Conservation (phyloP, 257 asterid species). For the Solanum corneliomulleri region DNA sequence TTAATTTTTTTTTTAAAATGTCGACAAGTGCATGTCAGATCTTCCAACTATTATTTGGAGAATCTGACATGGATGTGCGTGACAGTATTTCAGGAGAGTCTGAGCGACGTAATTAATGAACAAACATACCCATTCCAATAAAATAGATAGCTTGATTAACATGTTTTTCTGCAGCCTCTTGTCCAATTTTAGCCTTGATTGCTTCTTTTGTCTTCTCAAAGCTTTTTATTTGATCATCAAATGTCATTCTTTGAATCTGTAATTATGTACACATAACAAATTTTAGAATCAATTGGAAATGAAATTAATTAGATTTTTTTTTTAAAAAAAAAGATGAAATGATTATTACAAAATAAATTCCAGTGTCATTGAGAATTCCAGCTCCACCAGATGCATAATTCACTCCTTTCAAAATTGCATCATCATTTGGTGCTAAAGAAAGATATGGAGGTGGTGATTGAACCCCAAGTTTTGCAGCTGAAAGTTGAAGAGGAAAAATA, state of each 20-base stretch:
- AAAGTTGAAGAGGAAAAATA: neutral
- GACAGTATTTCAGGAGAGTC: neutral
- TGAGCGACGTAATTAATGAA: neutral
- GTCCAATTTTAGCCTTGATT: conserved; percentile 50
- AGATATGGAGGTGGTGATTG: conserved; percentile 69
- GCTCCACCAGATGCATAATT: conserved; percentile 93
- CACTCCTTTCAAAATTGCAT: conserved; percentile 58
- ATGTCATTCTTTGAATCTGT: conserved; percentile 61
- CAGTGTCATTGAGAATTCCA: conserved; percentile 80
- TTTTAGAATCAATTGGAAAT: neutral
- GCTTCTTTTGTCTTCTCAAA: conserved; percentile 43
- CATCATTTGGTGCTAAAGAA: conserved; percentile 45
- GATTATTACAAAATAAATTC: conserved; percentile 56
- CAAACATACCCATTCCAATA: conserved; percentile 43
- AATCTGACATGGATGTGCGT: accelerated
- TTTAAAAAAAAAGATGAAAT: neutral
- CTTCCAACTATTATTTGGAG: accelerated
- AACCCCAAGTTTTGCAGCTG: conserved; percentile 66
- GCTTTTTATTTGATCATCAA: conserved; percentile 53
- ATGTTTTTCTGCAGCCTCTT: conserved; percentile 40
- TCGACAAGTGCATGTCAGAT: neutral
- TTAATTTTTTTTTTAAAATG: accelerated
- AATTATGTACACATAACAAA: neutral
- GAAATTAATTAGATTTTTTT: neutral
- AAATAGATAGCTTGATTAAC: conserved; percentile 50